phyloP scores from a whole-genome alignment of 2,329 filamentous ascomycete genomes.

The Fusarium floridanum region DNA sequence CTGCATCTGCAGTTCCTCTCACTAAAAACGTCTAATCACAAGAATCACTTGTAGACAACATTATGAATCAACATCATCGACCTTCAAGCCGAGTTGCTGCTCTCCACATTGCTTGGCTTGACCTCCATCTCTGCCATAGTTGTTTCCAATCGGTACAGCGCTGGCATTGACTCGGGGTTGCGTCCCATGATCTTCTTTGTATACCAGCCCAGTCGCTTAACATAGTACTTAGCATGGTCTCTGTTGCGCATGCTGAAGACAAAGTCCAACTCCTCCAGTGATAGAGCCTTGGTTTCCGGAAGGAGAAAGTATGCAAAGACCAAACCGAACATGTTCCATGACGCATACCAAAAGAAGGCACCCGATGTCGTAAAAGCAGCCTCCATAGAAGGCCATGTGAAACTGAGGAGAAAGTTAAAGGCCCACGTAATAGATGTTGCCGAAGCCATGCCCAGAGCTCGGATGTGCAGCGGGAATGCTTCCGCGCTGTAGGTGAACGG shows the following conservation, averaged over 20 bases:
- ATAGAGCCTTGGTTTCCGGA: slow-evolving; percentile 64
- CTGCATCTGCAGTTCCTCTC: neutral
- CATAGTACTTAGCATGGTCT: slow-evolving; percentile 57
- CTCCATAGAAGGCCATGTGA: slow-evolving; percentile 51
- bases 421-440: slow-evolving; percentile 54
- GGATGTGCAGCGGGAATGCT: slow-evolving; percentile 53
- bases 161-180: slow-evolving; percentile 21
- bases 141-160: slow-evolving; percentile 31
- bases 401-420: slow-evolving; percentile 50
- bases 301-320: slow-evolving; percentile 63
- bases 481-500: slow-evolving; percentile 55
- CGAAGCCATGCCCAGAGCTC: slow-evolving; percentile 54
- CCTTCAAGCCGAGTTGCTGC: neutral
- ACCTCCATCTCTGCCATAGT: slow-evolving; percentile 51
- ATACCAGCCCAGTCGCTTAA: slow-evolving; percentile 29
- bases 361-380: slow-evolving; percentile 45
- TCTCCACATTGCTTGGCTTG: slow-evolving; percentile 58
- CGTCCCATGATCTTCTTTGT: slow-evolving; percentile 10
- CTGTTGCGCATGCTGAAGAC: slow-evolving; percentile 59
- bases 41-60: neutral
- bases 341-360: slow-evolving; percentile 60
- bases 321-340: slow-evolving; percentile 60
- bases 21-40: neutral
- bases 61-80: neutral
- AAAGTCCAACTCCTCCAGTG: slow-evolving; percentile 63